phyloP scores from a whole-genome alignment of 2,329 filamentous ascomycete species.

The Sporothrix phasma region DNA sequence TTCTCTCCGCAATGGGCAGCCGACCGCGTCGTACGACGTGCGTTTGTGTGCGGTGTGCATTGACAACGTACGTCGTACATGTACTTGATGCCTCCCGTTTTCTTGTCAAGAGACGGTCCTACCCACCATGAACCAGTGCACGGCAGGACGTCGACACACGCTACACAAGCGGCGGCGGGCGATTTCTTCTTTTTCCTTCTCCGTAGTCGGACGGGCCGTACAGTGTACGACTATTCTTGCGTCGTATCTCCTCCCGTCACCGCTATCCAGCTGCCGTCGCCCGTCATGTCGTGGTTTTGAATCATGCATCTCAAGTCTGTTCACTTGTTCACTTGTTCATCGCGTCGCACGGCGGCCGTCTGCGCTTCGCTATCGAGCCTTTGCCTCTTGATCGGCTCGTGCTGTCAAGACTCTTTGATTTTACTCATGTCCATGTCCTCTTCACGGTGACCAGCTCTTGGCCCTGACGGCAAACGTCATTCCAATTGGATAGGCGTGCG shows the following conservation, averaged over 20 bases:
- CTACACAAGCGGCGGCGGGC: not conserved
- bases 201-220: not conserved
- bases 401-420: too few relatives aligned
- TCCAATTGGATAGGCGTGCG: not conserved
- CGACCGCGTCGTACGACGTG: not conserved
- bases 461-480: not conserved
- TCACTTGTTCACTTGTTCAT: not conserved
- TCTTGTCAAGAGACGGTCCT: not conserved
- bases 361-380: too few relatives aligned
- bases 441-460: not conserved
- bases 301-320: not conserved
- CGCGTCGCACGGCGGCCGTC: not conserved
- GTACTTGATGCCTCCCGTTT: not conserved
- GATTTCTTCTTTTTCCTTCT: not conserved
- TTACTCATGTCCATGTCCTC: not conserved
- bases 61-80: not conserved
- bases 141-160: not conserved
- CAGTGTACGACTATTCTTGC: too few relatives aligned
- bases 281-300: not conserved
- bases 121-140: not conserved
- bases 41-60: too few relatives aligned
- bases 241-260: too few relatives aligned
- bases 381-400: not conserved
- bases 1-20: too few relatives aligned
- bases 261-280: too few relatives aligned